These are phyloP conservation scores for Tilletia walkeri DNA, from an alignment of 1,284 basidiomycete genomes.

Conservation along the genomic window DNA sequence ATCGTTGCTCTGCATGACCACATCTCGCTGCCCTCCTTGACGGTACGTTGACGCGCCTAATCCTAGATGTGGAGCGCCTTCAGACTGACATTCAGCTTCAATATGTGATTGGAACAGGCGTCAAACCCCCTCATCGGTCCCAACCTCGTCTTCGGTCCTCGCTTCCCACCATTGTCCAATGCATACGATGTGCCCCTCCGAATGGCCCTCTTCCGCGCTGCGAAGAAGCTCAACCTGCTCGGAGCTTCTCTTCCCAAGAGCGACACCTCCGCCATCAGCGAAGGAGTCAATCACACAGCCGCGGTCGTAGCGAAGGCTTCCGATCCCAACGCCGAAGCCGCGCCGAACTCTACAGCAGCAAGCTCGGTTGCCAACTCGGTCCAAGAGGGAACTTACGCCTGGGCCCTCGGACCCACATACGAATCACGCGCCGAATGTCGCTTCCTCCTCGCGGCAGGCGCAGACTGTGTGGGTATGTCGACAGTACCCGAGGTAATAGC, in stretches of 20 bases:
- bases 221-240: conserved; percentile 61
- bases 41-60: conserved; percentile 41
- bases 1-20: conserved; percentile 80
- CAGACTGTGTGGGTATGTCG: conserved; percentile 81
- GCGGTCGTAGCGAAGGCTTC: not conserved
- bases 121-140: conserved; percentile 69
- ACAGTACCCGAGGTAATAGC: conserved; percentile 85
- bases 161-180: conserved; percentile 75
- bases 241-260: conserved; percentile 8
- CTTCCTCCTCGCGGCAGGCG: conserved; percentile 35
- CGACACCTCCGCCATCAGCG: not conserved
- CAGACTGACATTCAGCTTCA: not conserved
- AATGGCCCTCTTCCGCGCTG: conserved; percentile 68
- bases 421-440: conserved; percentile 63
- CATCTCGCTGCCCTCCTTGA: conserved; percentile 72
- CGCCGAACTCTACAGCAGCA: not conserved
- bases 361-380: conserved; percentile 22
- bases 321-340: not conserved
- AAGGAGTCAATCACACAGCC: not conserved
- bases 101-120: conserved; percentile 54
- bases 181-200: conserved; percentile 73
- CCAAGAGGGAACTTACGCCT: conserved; percentile 78
- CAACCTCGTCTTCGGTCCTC: conserved; percentile 54
- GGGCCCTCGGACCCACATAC: conserved; percentile 76
- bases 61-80: not conserved